These are phyloP conservation scores for Parmelia sp. DNA, from an alignment of 495 filamentous ascomycete species.

Conservation along the genomic window DNA sequence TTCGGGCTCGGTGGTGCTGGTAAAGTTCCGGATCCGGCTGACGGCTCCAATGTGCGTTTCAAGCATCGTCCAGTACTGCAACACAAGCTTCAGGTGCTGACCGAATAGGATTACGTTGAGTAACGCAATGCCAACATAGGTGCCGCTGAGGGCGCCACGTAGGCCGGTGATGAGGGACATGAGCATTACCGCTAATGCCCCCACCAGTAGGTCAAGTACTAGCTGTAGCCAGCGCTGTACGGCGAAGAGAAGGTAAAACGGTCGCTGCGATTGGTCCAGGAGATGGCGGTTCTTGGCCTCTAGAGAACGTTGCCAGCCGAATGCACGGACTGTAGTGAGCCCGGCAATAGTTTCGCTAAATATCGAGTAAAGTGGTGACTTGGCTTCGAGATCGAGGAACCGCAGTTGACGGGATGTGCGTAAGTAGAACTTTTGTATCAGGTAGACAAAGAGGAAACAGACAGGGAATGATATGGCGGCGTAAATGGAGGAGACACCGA, in stretches of 20 bases:
- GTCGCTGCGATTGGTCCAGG: constrained; percentile 53
- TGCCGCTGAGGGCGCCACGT: constrained; percentile 40
- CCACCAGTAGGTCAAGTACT: constrained; percentile 45
- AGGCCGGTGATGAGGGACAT: constrained; percentile 42
- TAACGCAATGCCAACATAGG: constrained; percentile 52
- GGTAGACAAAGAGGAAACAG: constrained; percentile 42
- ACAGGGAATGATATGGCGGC: constrained; percentile 47
- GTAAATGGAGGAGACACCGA: constrained; percentile 43
- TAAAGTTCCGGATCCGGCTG: constrained; percentile 52
- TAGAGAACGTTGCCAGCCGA: constrained; percentile 47
- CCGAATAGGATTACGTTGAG: constrained; percentile 53
- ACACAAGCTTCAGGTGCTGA: constrained; percentile 44
- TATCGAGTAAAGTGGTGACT: constrained; percentile 53
- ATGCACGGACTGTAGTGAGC: constrained; percentile 49
- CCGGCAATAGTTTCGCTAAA: constrained; percentile 51
- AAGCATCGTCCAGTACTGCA: constrained; percentile 53
- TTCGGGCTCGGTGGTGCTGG: constrained; percentile 44
- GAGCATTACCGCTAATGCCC: constrained; percentile 43
- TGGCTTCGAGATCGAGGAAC: constrained; percentile 56
- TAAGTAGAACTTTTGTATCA: constrained; percentile 56
- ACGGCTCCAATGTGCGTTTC: constrained; percentile 54
- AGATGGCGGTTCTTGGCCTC: constrained; percentile 42
- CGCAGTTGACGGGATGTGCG: constrained; percentile 59
- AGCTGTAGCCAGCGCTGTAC: constrained; percentile 50
- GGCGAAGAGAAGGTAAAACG: constrained; percentile 53